Base-by-base conservation (phyloP, 2,329 filamentous ascomycete genomes). In the Phaeomoniella chlamydospora region DNA sequence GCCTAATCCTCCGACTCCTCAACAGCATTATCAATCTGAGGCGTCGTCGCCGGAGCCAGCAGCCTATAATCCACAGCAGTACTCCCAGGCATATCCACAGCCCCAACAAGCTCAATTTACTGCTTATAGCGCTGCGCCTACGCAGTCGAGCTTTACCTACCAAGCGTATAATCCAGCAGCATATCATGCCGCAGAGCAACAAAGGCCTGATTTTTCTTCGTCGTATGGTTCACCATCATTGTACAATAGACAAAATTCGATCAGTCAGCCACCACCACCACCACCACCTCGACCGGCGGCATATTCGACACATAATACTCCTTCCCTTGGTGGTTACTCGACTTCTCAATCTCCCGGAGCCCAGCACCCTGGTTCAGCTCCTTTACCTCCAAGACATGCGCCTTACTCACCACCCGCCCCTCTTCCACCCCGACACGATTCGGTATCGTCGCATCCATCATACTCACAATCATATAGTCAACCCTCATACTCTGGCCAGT, bases 31-130 rank as follows among this genome's bases (percentile, higher is more conserved):
- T 56, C 47, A 72, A 58, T 54, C 63, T 4, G 22, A 42, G 13
- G 31, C 37, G 3, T 36, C 45, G 11, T 49, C 46, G 46, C 66
- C 57, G 49, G 59, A 54, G 51, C 67, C 56, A 47, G 61, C 54
- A 13, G 45, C 65, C 29, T 78, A 78, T 55, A 77, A 78, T 42
- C 74, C 74, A 9, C 71, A 74, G 49, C 61, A 71, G 46, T 78
- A 74, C 53, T 64, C 60, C 32, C 55, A 65, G 17, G 56, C 61
- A 10, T 54, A 59, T 19, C 51, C 59, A n/a, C 61, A 63, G 38
- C 59, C 64, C 33, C 60, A 62, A 36, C 58, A 56, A 16, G 52
- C 54, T 51, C 57, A 58, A 55, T 68, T 70, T 22, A 86, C 86
- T 56, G 86, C 86, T 49, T 80, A 82, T 2, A 63, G 67, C 30